phyloP scores from a whole-genome alignment of 2,329 filamentous ascomycete genomes.

The Thelonectria discophora region DNA sequence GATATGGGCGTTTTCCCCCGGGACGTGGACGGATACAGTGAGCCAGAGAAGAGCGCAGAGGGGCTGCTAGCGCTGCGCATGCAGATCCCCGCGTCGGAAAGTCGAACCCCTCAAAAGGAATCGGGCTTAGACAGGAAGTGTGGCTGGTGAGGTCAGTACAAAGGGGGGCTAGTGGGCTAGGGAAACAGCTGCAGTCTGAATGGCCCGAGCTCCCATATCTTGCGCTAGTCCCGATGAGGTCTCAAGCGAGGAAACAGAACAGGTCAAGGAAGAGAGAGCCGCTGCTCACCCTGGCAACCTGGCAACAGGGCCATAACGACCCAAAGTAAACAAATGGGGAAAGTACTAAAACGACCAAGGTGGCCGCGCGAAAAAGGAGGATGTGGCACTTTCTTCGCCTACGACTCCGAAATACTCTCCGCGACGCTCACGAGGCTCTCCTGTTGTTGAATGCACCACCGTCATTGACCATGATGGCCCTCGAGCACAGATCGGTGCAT shows the following conservation, averaged over 20 bases:
- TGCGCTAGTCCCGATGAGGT: slow-evolving; percentile 22
- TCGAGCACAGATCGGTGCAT: slow-evolving; percentile 54
- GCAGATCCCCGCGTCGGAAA: slow-evolving; percentile 12
- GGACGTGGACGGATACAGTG: too few species aligned
- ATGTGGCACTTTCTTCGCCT: slow-evolving; percentile 54
- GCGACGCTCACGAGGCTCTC: slow-evolving; percentile 52
- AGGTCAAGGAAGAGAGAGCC: slow-evolving; percentile 20
- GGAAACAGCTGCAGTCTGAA: slow-evolving; percentile 5
- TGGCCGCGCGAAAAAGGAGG: slow-evolving; percentile 4
- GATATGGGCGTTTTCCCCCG: too few species aligned
- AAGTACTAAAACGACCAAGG: slow-evolving; percentile 10
- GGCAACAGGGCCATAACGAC: slow-evolving; percentile 31
- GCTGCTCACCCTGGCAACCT: slow-evolving; percentile 48
- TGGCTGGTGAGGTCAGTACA: background rate
- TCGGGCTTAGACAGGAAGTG: background rate
- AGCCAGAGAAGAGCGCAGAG: background rate
- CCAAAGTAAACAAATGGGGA: slow-evolving; percentile 47
- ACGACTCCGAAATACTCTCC: slow-evolving; percentile 52
- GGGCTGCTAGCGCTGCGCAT: slow-evolving; percentile 11
- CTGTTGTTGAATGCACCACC: slow-evolving; percentile 13
- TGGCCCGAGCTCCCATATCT: slow-evolving; percentile 33
- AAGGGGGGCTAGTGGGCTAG: background rate
- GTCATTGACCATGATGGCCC: slow-evolving; percentile 46
- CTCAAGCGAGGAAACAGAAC: background rate
- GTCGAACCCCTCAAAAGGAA: background rate